Base-by-base conservation (phyloP, 352 stramenopile genomes). In the Pelagophyceae sp. region DNA sequence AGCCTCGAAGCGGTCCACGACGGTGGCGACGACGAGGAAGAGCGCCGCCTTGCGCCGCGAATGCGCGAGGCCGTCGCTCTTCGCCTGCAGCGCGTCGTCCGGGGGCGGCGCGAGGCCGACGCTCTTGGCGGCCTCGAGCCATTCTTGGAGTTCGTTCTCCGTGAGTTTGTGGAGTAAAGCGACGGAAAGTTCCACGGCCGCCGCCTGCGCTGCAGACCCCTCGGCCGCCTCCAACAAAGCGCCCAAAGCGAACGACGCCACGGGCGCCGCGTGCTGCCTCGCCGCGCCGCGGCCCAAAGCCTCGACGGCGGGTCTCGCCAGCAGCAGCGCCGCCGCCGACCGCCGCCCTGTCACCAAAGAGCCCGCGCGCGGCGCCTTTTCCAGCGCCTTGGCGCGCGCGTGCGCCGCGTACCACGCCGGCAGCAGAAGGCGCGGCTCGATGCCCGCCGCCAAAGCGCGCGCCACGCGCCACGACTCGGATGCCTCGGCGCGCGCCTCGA, bases 341-440 rank as follows among this genome's bases (percentile, higher is more conserved):
- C 5, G 17, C 20, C 6, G 20, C 6, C 35, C 63, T n/a, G n/a
- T n/a, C n/a, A n/a, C n/a, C n/a, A n/a, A n/a, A n/a, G n/a, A n/a
- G 23, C 23, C 23, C 5, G 58, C 23, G 2, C 17, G 2, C 5
- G 58, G 17, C n/a, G n/a, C n/a, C 45, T 54, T 11, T 11, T 23
- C 45, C 45, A 54, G 23, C 11, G 11, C 23, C 11, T 54, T 54
- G 35, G 37, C 67, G 32, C 64, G 64, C 1, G 2, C 35, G 33
- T 50, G 27, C 20, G 35, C 33, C 11, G 67, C 33, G 33, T 40
- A 31, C 17, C 6, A 15, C 17, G 67, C 67, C 35, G 67, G 67
- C 2, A 74, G 35, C 15, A 74, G 67, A 37, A 74, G 0, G 20
- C 67, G 33, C 15, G 67, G 67, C 38, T 74, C 67, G 67, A 74